Evolutionary conservation across 371 early-diverging fungal species (phyloP).

Genomic region (Apophysomyces sp.): DNA sequence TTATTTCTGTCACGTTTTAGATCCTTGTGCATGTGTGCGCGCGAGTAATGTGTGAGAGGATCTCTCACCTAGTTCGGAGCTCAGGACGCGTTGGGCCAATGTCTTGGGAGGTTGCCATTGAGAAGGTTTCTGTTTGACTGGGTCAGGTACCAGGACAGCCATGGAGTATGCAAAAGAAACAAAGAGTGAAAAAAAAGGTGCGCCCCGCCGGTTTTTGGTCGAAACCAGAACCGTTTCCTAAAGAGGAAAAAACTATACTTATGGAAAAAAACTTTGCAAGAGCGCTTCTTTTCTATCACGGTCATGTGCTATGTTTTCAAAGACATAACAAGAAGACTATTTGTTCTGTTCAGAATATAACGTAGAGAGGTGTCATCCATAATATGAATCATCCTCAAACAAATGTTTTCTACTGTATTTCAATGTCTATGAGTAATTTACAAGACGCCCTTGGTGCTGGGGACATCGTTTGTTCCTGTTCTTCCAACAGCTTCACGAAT

Average conservation of each 20-base stretch:
- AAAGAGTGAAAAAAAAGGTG: neutral
- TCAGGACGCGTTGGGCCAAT: neutral
- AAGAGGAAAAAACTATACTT: neutral
- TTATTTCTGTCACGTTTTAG: neutral
- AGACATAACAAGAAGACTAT: no score
- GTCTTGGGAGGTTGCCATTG: neutral
- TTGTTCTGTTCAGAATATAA: no score
- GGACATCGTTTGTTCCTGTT: slow-evolving; percentile 84
- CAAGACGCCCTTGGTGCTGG: slow-evolving; percentile 93
- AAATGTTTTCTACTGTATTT: no score
- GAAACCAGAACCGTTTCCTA: neutral
- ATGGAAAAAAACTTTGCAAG: neutral
- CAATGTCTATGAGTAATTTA: no score
- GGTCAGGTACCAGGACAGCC: neutral
- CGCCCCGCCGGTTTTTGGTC: neutral
- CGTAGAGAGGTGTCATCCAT: no score
- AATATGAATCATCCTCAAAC: no score
- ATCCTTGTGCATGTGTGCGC: neutral
- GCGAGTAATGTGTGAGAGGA: neutral
- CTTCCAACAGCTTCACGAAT: slow-evolving; percentile 78
- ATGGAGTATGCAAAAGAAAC: neutral
- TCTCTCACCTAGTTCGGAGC: neutral
- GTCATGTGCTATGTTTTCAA: no score
- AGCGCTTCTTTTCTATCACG: no score
- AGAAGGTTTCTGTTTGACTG: neutral